Conservation (phyloP, 2,329 filamentous ascomycete species). For the Dactylellina drechsleri region DNA sequence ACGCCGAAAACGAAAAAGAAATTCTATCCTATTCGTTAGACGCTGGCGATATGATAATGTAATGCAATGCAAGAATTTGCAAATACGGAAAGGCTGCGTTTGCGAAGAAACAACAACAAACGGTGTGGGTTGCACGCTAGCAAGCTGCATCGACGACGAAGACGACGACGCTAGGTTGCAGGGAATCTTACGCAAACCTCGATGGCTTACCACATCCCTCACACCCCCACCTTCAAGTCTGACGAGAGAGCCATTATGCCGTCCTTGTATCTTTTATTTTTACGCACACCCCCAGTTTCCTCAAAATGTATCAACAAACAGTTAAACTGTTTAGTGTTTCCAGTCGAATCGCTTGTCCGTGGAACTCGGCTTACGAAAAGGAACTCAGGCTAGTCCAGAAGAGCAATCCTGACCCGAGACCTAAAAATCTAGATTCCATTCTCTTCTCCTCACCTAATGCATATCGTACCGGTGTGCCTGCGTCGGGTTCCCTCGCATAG, state of each 20-base stretch:
- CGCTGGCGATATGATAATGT: no score
- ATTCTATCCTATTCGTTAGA: conserved; percentile 4
- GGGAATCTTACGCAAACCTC: conserved; percentile 28
- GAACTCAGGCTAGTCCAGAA: conserved; percentile 5
- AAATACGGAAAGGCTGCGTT: conserved; percentile 3
- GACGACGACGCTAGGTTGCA: background rate
- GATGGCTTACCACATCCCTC: conserved; percentile 22
- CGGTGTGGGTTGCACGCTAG: conserved; percentile 14
- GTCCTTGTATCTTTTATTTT: conserved; percentile 34
- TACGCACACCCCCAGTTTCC: background rate
- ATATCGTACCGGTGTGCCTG: conserved; percentile 30
- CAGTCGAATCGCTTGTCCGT: conserved; percentile 14
- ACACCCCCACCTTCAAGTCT: conserved; percentile 3
- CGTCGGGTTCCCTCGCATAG: conserved; percentile 52
- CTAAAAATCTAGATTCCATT: conserved; percentile 12
- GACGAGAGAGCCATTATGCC: conserved; percentile 1
- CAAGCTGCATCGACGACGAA: no score
- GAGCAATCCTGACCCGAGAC: background rate
- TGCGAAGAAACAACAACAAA: conserved; percentile 34
- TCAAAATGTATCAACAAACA: no score
- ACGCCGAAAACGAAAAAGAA: conserved; percentile 27
- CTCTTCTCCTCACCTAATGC: background rate
- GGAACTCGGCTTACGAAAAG: conserved; percentile 26
- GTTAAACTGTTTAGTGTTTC: no score
- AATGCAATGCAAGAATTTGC: conserved; percentile 8